These are phyloP conservation scores for Fusarium cyanostomum DNA, from an alignment of 2,329 filamentous ascomycete species.

Conservation along the genomic window DNA sequence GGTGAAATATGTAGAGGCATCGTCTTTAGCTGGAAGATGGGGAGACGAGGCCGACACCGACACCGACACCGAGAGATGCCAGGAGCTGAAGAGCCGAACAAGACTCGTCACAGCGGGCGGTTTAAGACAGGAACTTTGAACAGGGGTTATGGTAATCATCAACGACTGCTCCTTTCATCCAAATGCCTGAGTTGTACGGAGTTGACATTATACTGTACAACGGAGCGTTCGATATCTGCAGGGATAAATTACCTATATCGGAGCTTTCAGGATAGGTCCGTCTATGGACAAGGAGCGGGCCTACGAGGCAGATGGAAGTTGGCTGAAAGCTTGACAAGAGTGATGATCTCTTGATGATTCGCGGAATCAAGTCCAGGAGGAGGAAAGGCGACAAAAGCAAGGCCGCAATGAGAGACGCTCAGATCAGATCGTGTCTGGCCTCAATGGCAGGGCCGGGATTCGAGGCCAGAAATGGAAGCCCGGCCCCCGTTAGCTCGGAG, in stretches of 20 bases:
- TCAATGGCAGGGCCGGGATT: constrained; percentile 8
- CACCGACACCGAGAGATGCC: neutral
- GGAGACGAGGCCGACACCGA: neutral
- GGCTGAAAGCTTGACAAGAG: neutral
- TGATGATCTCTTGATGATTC: no score
- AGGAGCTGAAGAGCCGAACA: constrained; percentile 1
- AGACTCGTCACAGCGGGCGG: no score
- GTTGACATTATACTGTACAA: constrained; percentile 4
- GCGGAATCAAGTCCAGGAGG: neutral
- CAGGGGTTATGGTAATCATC: neutral
- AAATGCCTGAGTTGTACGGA: constrained; percentile 8
- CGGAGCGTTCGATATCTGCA: constrained; percentile 29
- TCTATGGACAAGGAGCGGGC: neutral
- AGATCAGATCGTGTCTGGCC: constrained; percentile 23
- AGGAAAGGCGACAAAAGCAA: neutral
- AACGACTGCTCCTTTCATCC: neutral
- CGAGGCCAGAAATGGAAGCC: constrained; percentile 5
- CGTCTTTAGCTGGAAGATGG: neutral
- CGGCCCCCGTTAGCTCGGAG: constrained; percentile 12
- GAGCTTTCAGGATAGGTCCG: constrained; percentile 11
- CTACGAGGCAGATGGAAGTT: neutral
- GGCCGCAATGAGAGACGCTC: constrained; percentile 12
- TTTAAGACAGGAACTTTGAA: no score
- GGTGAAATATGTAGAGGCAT: constrained; percentile 6
- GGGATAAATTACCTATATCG: constrained; percentile 16